These are phyloP conservation scores for Tylopilus subfusipes DNA, from an alignment of 768 basidiomycete species.

Conservation along the genomic window DNA sequence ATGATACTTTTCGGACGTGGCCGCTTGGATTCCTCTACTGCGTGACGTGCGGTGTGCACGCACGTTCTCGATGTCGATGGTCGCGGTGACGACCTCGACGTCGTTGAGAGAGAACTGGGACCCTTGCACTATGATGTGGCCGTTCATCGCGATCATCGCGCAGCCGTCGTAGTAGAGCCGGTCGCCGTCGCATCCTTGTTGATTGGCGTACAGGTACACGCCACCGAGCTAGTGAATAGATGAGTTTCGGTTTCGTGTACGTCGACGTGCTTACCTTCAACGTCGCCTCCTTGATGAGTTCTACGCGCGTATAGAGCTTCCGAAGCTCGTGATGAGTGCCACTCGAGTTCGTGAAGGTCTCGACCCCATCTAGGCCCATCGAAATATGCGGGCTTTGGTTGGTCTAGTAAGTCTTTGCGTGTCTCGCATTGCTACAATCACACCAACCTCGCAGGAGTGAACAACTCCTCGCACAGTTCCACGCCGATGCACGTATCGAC, in stretches of 20 bases:
- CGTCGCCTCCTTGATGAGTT: slow-evolving; percentile 96
- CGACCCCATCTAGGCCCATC: slow-evolving; percentile 98
- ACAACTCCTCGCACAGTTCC: slow-evolving; percentile 96
- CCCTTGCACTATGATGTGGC: slow-evolving; percentile 88
- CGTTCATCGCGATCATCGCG: slow-evolving; percentile 94
- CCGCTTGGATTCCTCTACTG: slow-evolving; percentile 89
- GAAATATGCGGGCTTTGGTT: slow-evolving; percentile 81
- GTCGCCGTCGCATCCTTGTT: slow-evolving; percentile 98
- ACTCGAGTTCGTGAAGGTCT: slow-evolving; percentile 98
- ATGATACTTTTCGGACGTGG: slow-evolving; percentile 67
- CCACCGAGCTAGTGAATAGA: slow-evolving; percentile 73
- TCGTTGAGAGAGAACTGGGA: slow-evolving; percentile 95
- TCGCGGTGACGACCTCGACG: slow-evolving; percentile 95
- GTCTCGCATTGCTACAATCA: no score
- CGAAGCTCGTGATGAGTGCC: slow-evolving; percentile 98
- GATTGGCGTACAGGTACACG: slow-evolving; percentile 96
- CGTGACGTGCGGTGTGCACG: slow-evolving; percentile 82
- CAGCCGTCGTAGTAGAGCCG: slow-evolving; percentile 98
- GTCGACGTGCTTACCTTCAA: slow-evolving; percentile 58
- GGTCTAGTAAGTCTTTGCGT: neutral
- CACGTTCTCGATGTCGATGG: slow-evolving; percentile 93
- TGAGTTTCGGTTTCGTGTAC: neutral
- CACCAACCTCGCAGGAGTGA: slow-evolving; percentile 86
- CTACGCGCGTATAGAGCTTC: slow-evolving; percentile 88
- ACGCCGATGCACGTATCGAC: slow-evolving; percentile 94